Base-by-base conservation (phyloP, 139 green algal species). In the Chloropicon primus region DNA sequence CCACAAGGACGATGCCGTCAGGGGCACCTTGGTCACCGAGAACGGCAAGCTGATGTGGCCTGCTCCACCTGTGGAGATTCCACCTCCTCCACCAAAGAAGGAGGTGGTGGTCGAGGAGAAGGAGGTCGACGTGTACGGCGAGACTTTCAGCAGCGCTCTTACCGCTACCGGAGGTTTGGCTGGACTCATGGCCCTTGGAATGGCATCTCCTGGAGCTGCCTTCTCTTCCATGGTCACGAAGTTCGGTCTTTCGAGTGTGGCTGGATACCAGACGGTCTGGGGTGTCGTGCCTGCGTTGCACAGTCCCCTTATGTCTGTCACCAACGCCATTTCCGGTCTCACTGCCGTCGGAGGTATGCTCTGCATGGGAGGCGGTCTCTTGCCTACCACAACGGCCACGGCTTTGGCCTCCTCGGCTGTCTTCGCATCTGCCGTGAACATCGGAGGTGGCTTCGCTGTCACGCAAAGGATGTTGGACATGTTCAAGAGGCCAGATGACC, bases 241-340 rank as follows among this genome's bases (percentile, higher is more conserved):
- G 22, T 80, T 83, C 75, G 26, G 26, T 26, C 85, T 96, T 77
- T 87, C 91, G 22, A 87, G 80, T 54, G 90, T 94, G 72, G 93
- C 86, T 76, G 91, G 91, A 27, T 93, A 94, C 82, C 89, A 84
- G 79, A 79, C 53, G 2, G 83, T 94, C 76, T 90, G 89, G 90
- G 90, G 92, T 23, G 93, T 96, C 2, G 89, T 85, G 17, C 89
- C 89, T 2, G 92, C 93, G 25, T 84, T 97, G 74, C 93, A 97
- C 88, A 93, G 88, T 24, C 93, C 93, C 21, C 86, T 97, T 54
- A 97, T 97, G 93, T 89, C 80, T 10, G 93, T 97, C 24, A 97
- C 93, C 75, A 97, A 97, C 81, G 93, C 93, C 53, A 95, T 97
- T 72, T 92, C 83, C 1, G 91, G 90, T 0, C 83, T 89, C 41